phyloP scores from a whole-genome alignment of 331 rosid species.

The Stylosanthes scabra region DNA sequence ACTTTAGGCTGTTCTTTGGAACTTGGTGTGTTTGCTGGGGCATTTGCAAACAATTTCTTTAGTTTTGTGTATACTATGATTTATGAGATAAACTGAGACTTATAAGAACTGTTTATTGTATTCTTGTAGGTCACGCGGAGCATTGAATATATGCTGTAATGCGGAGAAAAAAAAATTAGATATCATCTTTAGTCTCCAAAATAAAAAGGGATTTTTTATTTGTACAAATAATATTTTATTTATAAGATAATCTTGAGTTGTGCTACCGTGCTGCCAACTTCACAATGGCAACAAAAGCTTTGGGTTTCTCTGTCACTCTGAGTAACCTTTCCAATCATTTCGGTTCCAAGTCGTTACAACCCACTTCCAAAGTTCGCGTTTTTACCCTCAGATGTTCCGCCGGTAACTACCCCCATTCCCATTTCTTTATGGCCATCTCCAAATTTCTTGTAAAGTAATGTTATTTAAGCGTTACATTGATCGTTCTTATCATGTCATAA shows the following conservation, averaged over 20 bases:
- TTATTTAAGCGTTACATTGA: background rate
- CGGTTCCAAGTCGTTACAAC: constrained; percentile 13
- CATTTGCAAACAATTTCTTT: background rate
- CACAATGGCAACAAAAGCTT: constrained; percentile 45
- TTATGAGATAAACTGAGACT: too few relatives aligned
- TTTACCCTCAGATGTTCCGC: constrained; percentile 58
- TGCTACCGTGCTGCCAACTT: too few relatives aligned
- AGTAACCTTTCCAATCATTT: constrained; percentile 25
- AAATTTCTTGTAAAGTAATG: background rate
- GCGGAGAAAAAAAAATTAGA: too few relatives aligned
- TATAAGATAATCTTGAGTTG: too few relatives aligned
- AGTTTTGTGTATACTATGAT: background rate
- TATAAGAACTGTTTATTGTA: too few relatives aligned
- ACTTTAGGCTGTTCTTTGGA: background rate
- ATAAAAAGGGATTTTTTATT: too few relatives aligned
- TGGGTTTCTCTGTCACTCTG: constrained; percentile 29
- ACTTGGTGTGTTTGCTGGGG: background rate
- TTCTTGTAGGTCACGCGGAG: too few relatives aligned
- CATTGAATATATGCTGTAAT: too few relatives aligned
- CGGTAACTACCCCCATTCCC: constrained; percentile 34
- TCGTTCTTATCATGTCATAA: background rate
- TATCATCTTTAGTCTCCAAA: too few relatives aligned
- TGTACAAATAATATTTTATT: too few relatives aligned
- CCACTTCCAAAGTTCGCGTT: constrained; percentile 33
- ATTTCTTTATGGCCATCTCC: background rate